phyloP scores from a whole-genome alignment of 805 yeast species.

The Suhomyces xylopsoci region DNA sequence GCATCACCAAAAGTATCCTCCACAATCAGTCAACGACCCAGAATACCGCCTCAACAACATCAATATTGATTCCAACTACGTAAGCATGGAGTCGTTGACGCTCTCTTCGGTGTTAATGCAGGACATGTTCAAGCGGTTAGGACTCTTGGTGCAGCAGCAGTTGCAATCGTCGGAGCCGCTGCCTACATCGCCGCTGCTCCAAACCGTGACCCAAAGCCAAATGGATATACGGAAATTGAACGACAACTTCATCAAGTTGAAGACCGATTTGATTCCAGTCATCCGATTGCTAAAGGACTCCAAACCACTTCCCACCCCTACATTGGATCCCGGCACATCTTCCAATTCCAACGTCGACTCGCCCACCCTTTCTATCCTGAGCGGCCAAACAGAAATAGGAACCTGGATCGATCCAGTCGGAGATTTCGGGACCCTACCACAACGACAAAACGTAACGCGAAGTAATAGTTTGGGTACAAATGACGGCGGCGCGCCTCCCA shows the following conservation, averaged over 20 bases:
- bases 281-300: constrained; percentile 60
- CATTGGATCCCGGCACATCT: constrained; percentile 39
- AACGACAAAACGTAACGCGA: constrained; percentile 1
- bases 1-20: constrained; percentile 28
- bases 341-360: constrained; percentile 16
- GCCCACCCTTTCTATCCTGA: constrained; percentile 28
- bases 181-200: constrained; percentile 14
- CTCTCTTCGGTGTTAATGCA: constrained; percentile 34
- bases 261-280: constrained; percentile 65
- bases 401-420: constrained; percentile 8
- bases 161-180: constrained; percentile 8
- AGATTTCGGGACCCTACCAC: constrained; percentile 16
- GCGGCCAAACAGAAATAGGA: constrained; percentile 11
- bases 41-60: constrained; percentile 27
- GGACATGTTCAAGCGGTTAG: constrained; percentile 31
- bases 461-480: constrained; percentile 2
- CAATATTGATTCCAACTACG: constrained; percentile 35
- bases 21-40: constrained; percentile 24
- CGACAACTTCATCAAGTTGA: constrained; percentile 54
- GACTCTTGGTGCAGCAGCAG: constrained; percentile 16
- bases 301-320: constrained; percentile 67
- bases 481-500: not conserved
- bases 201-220: constrained; percentile 8
- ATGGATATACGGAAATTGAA: constrained; percentile 40
- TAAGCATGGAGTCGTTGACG: constrained; percentile 35